These are phyloP conservation scores for Vicia sativa DNA, from an alignment of 306 rosid genomes.

Conservation along the genomic window DNA sequence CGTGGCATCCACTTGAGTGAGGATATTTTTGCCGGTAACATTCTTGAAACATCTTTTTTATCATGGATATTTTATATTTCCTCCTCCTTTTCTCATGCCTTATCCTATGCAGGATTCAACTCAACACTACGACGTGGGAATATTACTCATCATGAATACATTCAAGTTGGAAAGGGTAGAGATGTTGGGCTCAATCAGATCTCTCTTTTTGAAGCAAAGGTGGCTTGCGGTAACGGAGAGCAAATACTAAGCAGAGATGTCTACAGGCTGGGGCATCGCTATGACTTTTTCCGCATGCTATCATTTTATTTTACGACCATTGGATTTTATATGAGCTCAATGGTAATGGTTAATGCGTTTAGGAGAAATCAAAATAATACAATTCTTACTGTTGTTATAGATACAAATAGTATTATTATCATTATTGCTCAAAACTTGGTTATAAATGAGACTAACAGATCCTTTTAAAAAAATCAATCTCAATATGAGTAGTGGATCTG, in stretches of 20 bases:
- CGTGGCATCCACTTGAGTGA: conserved; percentile 92
- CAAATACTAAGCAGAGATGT: conserved; percentile 88
- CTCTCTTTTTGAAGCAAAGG: conserved; percentile 96
- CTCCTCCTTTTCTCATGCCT: conserved; percentile 36
- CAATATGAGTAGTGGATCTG: not conserved
- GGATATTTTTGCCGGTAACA: conserved; percentile 95
- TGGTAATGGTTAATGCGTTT: conserved; percentile 61
- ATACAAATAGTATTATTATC: conserved; percentile 7
- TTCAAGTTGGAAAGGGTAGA: conserved; percentile 98
- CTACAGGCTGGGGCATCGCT: conserved; percentile 95
- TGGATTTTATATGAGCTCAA: conserved; percentile 80
- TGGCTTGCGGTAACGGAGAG: conserved; percentile 98
- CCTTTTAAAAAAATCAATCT: conserved; percentile 9
- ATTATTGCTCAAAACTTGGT: conserved; percentile 4
- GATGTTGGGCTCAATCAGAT: conserved; percentile 98
- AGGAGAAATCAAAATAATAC: conserved; percentile 14
- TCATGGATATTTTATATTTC: conserved; percentile 13
- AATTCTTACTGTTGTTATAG: conserved; percentile 4
- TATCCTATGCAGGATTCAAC: conserved; percentile 68
- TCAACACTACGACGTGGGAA: conserved; percentile 92
- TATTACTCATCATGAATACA: conserved; percentile 92
- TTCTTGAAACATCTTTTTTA: conserved; percentile 35
- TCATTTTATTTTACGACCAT: conserved; percentile 85
- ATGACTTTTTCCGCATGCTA: conserved; percentile 96
- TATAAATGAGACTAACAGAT: conserved; percentile 22